Conservation (phyloP, 305 asterid species). For the Euphrasia arctica region DNA sequence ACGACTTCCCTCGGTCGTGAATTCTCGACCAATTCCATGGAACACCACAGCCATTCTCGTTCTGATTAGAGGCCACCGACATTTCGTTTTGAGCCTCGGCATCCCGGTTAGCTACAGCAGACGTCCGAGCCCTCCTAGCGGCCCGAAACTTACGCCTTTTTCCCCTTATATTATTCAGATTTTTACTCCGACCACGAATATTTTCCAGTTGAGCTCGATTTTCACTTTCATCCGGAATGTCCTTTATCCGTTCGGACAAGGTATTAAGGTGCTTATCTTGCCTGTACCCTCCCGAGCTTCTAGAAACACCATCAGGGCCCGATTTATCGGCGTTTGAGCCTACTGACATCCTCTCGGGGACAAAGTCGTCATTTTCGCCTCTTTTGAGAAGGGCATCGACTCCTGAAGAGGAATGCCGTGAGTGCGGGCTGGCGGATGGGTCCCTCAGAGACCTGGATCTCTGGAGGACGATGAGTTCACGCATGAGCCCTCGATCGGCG, state of each 20-base stretch:
- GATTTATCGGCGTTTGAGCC: not conserved
- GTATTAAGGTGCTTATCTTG: slow-evolving; percentile 50
- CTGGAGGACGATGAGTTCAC: slow-evolving; percentile 85
- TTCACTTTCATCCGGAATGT: slow-evolving; percentile 51
- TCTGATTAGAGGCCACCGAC: slow-evolving; percentile 86
- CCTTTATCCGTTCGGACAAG: slow-evolving; percentile 66
- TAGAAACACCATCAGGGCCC: slow-evolving; percentile 28
- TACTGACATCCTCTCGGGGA: slow-evolving; percentile 49
- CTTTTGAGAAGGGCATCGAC: slow-evolving; percentile 46
- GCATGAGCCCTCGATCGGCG: slow-evolving; percentile 75
- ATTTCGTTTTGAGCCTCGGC: slow-evolving; percentile 60
- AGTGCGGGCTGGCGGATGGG: slow-evolving; percentile 84
- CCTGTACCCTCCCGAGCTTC: slow-evolving; percentile 43
- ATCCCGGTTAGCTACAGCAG: slow-evolving; percentile 44
- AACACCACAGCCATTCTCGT: slow-evolving; percentile 75
- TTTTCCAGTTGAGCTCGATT: slow-evolving; percentile 31
- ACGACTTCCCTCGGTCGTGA: slow-evolving; percentile 80
- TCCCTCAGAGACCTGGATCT: slow-evolving; percentile 92
- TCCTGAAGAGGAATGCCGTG: slow-evolving; percentile 77
- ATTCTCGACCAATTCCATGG: slow-evolving; percentile 97
- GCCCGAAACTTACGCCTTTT: slow-evolving; percentile 75
- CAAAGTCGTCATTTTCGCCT: slow-evolving; percentile 42
- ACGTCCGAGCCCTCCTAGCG: slow-evolving; percentile 57
- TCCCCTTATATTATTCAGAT: slow-evolving; percentile 41
- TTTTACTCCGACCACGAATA: slow-evolving; percentile 34